phyloP scores from a whole-genome alignment of 2,329 filamentous ascomycete species.

The Lachnellula willkommii region DNA sequence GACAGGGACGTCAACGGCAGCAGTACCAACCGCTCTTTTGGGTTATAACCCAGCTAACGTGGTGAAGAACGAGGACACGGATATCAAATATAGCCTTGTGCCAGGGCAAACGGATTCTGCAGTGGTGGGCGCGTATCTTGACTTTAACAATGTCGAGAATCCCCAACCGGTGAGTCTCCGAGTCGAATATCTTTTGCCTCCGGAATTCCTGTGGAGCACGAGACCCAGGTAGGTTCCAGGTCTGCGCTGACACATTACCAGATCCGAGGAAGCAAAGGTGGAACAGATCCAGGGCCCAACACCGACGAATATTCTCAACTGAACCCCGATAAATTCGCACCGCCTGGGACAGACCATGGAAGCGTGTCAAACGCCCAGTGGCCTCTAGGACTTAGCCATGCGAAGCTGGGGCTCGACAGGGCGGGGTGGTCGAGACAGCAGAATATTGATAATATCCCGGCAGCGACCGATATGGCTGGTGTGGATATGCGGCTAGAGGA shows the following conservation, averaged over 20 bases:
- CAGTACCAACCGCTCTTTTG: slow-evolving; percentile 28
- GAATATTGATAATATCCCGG: slow-evolving; percentile 58
- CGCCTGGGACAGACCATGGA: slow-evolving; percentile 68
- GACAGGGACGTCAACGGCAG: slow-evolving; percentile 17
- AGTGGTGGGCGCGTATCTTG: slow-evolving; percentile 46
- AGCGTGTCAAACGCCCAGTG: slow-evolving; percentile 67
- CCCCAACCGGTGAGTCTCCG: slow-evolving; percentile 42
- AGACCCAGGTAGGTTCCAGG: neutral
- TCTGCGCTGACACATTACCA: neutral
- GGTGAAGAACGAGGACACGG: slow-evolving; percentile 33
- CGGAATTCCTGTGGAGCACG: neutral
- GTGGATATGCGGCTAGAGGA: slow-evolving; percentile 74
- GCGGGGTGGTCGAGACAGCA: slow-evolving; percentile 74
- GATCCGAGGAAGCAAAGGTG: slow-evolving; percentile 46
- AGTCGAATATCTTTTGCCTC: neutral
- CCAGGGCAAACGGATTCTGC: slow-evolving; percentile 46
- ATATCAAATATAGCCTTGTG: slow-evolving; percentile 39
- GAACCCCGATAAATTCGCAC: slow-evolving; percentile 66
- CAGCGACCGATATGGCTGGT: slow-evolving; percentile 64
- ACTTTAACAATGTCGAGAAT: slow-evolving; percentile 46
- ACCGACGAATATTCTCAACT: slow-evolving; percentile 63
- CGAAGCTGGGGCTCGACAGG: slow-evolving; percentile 52
- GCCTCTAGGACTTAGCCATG: slow-evolving; percentile 40
- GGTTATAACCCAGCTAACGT: slow-evolving; percentile 37
- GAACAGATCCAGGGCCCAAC: slow-evolving; percentile 54